Percentiles rank a stretch among this genome's conserved stretches.
Conservation (phyloP, 1,284 basidiomycete species). For the Bondarzewia mesenterica region DNA sequence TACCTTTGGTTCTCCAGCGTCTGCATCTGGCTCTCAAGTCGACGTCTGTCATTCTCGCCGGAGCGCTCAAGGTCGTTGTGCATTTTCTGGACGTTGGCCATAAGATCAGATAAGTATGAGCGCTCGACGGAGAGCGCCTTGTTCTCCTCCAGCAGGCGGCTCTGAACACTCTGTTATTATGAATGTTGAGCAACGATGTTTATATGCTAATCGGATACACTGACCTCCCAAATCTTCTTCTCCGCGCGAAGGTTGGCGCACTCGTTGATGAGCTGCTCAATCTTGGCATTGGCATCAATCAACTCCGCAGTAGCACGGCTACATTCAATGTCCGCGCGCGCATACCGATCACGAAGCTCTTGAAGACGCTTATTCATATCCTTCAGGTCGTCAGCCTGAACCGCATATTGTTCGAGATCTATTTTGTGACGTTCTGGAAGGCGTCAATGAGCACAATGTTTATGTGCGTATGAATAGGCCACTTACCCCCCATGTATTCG, state of each 20-base stretch:
- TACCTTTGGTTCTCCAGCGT: constrained; percentile 75
- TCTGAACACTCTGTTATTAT: constrained; percentile 55
- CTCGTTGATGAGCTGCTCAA: constrained; percentile 79
- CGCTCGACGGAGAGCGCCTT: constrained; percentile 72
- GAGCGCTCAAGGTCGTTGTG: constrained; percentile 81
- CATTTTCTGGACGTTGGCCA: constrained; percentile 85
- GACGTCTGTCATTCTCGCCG: constrained; percentile 70
- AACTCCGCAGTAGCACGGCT: constrained; percentile 59
- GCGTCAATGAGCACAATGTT: neutral
- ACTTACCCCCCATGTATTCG: constrained; percentile 63
- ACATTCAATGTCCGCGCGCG: constrained; percentile 58
- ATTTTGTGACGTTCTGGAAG: constrained; percentile 55
- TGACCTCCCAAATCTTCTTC: constrained; percentile 86
- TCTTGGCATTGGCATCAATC: constrained; percentile 41
- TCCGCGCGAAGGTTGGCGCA: constrained; percentile 82
- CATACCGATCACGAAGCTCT: constrained; percentile 61
- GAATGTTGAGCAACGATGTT: neutral
- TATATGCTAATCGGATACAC: no score
- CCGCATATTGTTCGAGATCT: constrained; percentile 50
- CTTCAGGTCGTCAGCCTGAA: constrained; percentile 53
- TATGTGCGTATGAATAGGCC: neutral
- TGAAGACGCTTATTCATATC: constrained; percentile 57
- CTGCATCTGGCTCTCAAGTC: constrained; percentile 75
- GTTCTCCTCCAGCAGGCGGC: constrained; percentile 80
- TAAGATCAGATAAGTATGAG: constrained; percentile 77